Evolutionary conservation across 805 yeast species (phyloP).

Genomic region (Wickerhamomyces bovis): DNA sequence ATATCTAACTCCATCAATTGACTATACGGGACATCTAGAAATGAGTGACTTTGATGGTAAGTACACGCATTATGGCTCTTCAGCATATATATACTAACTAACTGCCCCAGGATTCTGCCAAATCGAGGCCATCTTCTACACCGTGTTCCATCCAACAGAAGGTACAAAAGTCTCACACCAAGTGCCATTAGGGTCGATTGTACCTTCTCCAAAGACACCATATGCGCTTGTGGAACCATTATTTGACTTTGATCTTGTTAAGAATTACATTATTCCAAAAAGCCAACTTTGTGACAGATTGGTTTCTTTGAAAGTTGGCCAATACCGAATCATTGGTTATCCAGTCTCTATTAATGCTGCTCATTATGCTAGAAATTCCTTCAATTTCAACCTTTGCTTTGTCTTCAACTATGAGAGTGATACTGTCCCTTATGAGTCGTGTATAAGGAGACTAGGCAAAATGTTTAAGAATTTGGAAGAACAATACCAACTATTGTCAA

Average conservation of each 20-base stretch:
- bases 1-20: not conserved
- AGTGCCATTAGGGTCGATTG: constrained; percentile 74
- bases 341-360: constrained; percentile 79
- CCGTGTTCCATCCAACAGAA: constrained; percentile 92
- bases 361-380: constrained; percentile 83
- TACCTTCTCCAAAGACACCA: constrained; percentile 30
- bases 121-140: constrained; percentile 81
- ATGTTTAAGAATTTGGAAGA: constrained; percentile 90
- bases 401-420: constrained; percentile 82
- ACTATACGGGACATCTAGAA: not conserved
- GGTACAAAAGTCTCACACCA: constrained; percentile 91
- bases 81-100: not conserved
- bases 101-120: constrained; percentile 73
- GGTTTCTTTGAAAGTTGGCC: constrained; percentile 64
- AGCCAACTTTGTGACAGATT: constrained; percentile 83
- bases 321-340: constrained; percentile 72
- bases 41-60: constrained; percentile 26
- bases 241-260: constrained; percentile 78
- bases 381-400: constrained; percentile 88
- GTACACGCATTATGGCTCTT: not conserved
- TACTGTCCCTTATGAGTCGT: constrained; percentile 79
- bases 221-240: constrained; percentile 31
- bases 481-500: constrained; percentile 71
- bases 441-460: constrained; percentile 75
- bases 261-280: constrained; percentile 90